These are phyloP conservation scores for Lachancea nothofagi DNA, from an alignment of 805 yeast genomes.

Conservation along the genomic window DNA sequence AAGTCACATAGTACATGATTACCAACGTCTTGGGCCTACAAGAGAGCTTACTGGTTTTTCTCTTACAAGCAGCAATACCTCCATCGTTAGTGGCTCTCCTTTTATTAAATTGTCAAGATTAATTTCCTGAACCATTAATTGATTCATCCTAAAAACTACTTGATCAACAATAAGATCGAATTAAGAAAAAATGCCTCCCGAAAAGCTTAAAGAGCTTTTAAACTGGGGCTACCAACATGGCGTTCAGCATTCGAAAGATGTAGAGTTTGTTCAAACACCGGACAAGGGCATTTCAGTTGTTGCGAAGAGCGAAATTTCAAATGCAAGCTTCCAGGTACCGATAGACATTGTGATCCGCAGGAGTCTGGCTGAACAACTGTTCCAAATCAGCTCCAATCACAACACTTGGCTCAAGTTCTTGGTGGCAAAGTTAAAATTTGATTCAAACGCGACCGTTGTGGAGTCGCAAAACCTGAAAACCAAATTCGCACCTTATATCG, in stretches of 20 bases:
- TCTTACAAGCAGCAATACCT: too few relatives aligned
- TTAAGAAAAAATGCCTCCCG: conserved; percentile 1
- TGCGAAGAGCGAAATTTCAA: conserved; percentile 19
- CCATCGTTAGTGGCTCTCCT: too few relatives aligned
- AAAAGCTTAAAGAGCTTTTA: conserved; percentile 12
- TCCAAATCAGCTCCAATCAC: conserved; percentile 17
- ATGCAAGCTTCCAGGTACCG: conserved; percentile 31
- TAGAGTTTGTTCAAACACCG: conserved; percentile 33
- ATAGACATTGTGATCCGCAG: conserved; percentile 27
- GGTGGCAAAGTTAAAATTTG: conserved; percentile 40
- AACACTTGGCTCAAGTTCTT: conserved; percentile 37
- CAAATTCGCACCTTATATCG: conserved; percentile 42
- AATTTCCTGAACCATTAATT: too few relatives aligned
- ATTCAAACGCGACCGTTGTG: conserved; percentile 13
- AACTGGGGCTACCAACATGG: conserved; percentile 40
- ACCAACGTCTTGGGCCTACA: too few relatives aligned
- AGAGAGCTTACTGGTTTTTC: too few relatives aligned
- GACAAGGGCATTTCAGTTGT: conserved; percentile 37
- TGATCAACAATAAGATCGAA: not conserved
- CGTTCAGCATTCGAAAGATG: conserved; percentile 27
- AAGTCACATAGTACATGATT: too few relatives aligned
- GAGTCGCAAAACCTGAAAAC: conserved; percentile 20
- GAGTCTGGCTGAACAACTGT: conserved; percentile 24
- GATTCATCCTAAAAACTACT: not conserved
- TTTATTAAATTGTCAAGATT: too few relatives aligned